phyloP scores from a whole-genome alignment of 139 green algal genomes.

The Mesotaenium endlicherianum region DNA sequence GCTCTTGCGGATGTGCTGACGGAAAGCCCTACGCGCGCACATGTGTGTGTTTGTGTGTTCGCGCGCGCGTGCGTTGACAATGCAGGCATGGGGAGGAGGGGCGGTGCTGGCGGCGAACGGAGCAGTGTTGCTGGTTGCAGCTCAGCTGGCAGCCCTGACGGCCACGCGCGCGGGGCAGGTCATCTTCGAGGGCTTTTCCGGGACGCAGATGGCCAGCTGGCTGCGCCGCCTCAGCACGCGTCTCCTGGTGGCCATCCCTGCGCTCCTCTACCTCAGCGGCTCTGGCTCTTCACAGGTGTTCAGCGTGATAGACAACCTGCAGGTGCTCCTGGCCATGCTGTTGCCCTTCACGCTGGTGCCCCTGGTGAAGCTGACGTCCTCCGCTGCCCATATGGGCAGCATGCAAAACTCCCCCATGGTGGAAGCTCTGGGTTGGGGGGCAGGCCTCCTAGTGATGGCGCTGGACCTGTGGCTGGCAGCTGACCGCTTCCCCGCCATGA shows the following conservation, averaged over 20 bases:
- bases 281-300: slow-evolving; percentile 29
- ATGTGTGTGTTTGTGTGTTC: no score
- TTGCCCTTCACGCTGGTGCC: slow-evolving; percentile 56
- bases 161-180: not conserved
- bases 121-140: no score
- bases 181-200: not conserved
- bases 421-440: not conserved
- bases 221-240: not conserved
- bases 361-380: slow-evolving; percentile 49
- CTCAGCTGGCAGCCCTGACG: not conserved
- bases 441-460: not conserved
- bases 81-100: no score
- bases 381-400: slow-evolving; percentile 28
- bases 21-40: no score
- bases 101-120: no score
- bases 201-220: not conserved
- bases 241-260: not conserved
- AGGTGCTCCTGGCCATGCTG: slow-evolving; percentile 48
- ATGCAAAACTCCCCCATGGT: slow-evolving; percentile 5
- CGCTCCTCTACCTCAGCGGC: not conserved
- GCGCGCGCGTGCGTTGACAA: no score
- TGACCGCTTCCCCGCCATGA: not conserved
- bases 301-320: slow-evolving; percentile 29
- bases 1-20: no score
- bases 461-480: not conserved